Evolutionary conservation across 139 green algal species (phyloP).

Genomic region (Axilococcus clingmanii): DNA sequence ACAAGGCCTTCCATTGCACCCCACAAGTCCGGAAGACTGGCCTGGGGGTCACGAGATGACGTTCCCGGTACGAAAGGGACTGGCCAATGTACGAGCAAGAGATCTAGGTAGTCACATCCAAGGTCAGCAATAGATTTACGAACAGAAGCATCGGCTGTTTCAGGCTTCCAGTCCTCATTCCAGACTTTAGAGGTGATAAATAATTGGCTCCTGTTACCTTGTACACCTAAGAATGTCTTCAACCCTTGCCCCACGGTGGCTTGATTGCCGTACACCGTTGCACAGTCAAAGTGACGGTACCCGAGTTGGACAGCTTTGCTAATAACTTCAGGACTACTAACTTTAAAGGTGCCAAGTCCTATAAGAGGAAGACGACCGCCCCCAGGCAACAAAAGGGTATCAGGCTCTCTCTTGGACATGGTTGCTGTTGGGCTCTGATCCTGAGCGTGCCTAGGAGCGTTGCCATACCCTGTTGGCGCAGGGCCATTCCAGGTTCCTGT

Average conservation of each 20-base stretch:
- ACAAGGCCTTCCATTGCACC: conserved; percentile 52
- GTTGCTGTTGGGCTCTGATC: neutral
- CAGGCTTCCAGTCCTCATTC: conserved; percentile 56
- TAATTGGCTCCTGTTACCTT: conserved; percentile 42
- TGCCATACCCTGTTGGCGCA: conserved; percentile 38
- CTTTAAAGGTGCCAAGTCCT: conserved; percentile 58
- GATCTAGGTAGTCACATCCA: conserved; percentile 63
- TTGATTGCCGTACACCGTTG: conserved; percentile 65
- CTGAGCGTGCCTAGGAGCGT: conserved; percentile 5
- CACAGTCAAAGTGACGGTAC: conserved; percentile 75
- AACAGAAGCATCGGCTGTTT: conserved; percentile 39
- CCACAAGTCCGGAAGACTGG: conserved; percentile 50
- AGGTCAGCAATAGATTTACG: conserved; percentile 54
- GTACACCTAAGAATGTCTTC: conserved; percentile 29
- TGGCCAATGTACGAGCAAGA: conserved; percentile 78
- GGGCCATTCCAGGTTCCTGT: conserved; percentile 72
- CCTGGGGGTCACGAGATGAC: conserved; percentile 15
- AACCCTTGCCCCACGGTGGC: conserved; percentile 53
- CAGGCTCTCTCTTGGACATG: conserved; percentile 16
- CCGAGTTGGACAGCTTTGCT: conserved; percentile 25
- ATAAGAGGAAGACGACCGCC: conserved; percentile 52
- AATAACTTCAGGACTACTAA: conserved; percentile 34
- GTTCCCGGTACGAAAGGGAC: conserved; percentile 52
- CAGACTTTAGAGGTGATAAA: conserved; percentile 77
- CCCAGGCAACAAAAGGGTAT: conserved; percentile 32